phyloP scores from a whole-genome alignment of 176 grass and related monocot species.

The Urochloa ruziziensis region DNA sequence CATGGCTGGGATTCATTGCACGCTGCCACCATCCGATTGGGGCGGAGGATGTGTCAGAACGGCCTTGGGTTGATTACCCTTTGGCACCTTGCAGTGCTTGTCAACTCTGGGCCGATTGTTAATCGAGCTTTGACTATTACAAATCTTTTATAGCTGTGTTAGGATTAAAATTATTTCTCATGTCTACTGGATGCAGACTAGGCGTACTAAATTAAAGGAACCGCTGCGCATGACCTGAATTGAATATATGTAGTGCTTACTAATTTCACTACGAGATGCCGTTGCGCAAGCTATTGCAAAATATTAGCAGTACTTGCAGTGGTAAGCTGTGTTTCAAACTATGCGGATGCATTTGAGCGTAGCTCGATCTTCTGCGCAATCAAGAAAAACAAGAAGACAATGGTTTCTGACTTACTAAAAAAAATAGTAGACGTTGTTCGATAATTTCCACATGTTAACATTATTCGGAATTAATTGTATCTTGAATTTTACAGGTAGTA shows the following conservation, averaged over 20 bases:
- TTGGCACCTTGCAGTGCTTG: not conserved
- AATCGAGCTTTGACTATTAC: not conserved
- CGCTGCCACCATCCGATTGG: not conserved
- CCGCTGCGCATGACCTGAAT: not conserved
- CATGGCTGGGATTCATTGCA: not conserved
- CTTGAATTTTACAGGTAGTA: too few species aligned
- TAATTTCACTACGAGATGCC: not conserved
- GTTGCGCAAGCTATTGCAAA: not conserved
- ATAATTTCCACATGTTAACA: too few species aligned
- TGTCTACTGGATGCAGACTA: not conserved
- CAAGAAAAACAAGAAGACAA: too few species aligned
- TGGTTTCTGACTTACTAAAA: not conserved
- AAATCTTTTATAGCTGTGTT: not conserved
- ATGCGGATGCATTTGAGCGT: too few species aligned
- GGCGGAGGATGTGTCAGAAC: not conserved
- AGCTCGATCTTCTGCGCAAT: too few species aligned
- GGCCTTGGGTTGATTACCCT: not conserved
- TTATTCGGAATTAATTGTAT: too few species aligned
- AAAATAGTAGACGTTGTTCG: too few species aligned
- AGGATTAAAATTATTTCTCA: not conserved
- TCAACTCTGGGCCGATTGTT: conserved; percentile 1
- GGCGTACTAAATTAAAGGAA: not conserved
- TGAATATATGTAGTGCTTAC: not conserved
- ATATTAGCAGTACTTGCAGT: not conserved
- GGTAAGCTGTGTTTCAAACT: too few species aligned